Base-by-base conservation (phyloP, 768 basidiomycete genomes). In the Phaffia tasmanica region DNA sequence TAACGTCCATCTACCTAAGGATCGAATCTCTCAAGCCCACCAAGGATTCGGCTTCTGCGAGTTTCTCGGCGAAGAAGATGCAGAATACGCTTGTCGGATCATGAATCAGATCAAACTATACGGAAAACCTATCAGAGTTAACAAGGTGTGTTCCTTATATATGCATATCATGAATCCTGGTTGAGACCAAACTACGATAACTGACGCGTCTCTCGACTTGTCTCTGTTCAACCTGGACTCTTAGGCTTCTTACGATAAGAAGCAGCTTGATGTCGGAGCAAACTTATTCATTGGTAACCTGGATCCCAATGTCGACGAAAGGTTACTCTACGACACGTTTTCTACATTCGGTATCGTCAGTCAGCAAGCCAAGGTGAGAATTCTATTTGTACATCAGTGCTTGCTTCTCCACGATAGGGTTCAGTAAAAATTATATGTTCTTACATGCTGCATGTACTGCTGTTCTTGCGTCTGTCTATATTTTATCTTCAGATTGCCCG, bases 101-200 rank as follows among this genome's bases (percentile, higher is more conserved):
- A 97, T 98, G 94, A 99, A 99, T 76, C 94, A 97, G 81, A 98
- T 99, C 76, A 99, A 99, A 78, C 78, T 99, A 62, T 99, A 88
- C 84, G 95, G 95, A 29, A 98, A 98, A 75, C 95, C 95, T 42
- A 95, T 99, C 67, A 83, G 95, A 71, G 94, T 99, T 70, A 98
- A 97, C 82, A 99, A 97, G 86, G 91, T 88, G 70, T 74, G 85
- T 79, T 14, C 8, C 27, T 25, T 1, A 9, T 48, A 0, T 16
- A 42, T 53, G 19, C 16, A 29, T 18, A 2, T 4, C 27, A 27
- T 48, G 51, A 47, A 30, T 69, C 55, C 42, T 42, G 11, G 11
- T 4, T 11, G 35, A 42, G 11, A 42, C 11, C 35, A 42, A 42
- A 11, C 11, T 11, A 42, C 35, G 11, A 42, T 11, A 11, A 42